Conservation (phyloP, 75 land plant genomes). For the Picea sitchensis region DNA sequence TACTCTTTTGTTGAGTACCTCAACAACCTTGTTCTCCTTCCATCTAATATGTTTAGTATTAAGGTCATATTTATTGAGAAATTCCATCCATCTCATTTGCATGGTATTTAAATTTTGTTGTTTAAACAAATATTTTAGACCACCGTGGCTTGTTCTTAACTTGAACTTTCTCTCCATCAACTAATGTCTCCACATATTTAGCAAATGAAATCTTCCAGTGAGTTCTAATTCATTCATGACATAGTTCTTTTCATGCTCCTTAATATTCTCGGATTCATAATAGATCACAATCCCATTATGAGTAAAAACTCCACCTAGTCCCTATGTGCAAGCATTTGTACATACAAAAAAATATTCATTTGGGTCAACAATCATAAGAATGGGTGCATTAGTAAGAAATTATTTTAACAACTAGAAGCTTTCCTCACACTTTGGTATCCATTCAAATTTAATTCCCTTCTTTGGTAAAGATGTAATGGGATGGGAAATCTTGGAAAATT, state of each 20-base stretch:
- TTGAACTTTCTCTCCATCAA: background rate
- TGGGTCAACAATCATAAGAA: no score
- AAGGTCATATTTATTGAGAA: background rate
- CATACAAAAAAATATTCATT: background rate
- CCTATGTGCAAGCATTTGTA: background rate
- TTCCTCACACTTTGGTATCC: background rate
- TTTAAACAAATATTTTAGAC: background rate
- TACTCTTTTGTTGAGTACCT: background rate
- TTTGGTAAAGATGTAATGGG: background rate
- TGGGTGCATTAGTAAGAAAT: no score
- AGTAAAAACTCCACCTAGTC: background rate
- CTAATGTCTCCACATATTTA: background rate
- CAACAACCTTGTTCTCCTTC: background rate
- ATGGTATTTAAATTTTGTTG: background rate
- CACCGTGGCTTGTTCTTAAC: background rate
- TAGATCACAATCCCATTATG: background rate
- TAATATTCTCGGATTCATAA: background rate
- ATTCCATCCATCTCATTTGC: background rate
- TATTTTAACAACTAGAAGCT: no score
- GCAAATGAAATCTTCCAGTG: background rate
- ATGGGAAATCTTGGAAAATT: background rate
- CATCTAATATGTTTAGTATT: background rate
- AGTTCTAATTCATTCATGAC: background rate
- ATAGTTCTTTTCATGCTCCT: background rate
- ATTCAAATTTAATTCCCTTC: background rate